Percentiles rank a stretch among this genome's conserved stretches.
phyloP scores from a whole-genome alignment of 148 eudicot species.

The Fallopia convolvulus region DNA sequence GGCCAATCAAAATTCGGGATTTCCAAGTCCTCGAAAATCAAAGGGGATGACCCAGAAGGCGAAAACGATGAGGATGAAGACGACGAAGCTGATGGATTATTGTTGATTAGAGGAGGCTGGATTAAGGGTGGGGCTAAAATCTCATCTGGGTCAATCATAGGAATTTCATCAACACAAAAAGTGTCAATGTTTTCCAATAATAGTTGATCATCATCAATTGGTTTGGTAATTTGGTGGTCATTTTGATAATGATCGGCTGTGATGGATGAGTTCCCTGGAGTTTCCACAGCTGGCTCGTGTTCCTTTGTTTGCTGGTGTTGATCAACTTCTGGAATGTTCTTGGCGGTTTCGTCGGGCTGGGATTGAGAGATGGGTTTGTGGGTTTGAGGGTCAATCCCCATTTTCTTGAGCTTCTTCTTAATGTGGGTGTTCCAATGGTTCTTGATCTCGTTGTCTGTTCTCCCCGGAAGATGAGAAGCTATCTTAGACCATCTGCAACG shows the following conservation, averaged over 20 bases:
- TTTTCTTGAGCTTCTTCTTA: conserved; percentile 77
- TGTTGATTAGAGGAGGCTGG: not conserved
- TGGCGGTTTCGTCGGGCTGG: not conserved
- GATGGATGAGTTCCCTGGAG: not conserved
- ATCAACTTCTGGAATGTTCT: not conserved
- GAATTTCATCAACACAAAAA: conserved; percentile 40
- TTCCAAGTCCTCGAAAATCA: conserved; percentile 22
- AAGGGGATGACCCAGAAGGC: conserved; percentile 6
- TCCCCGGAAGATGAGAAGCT: conserved; percentile 80
- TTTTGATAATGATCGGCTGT: not conserved
- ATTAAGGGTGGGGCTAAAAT: not conserved
- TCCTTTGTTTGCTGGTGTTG: not conserved
- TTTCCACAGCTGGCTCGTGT: not conserved
- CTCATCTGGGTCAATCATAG: not conserved
- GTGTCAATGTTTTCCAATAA: conserved; percentile 15
- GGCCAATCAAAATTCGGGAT: conserved; percentile 30
- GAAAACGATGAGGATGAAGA: conserved; percentile 9
- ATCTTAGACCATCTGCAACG: conserved; percentile 79
- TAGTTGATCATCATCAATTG: not conserved
- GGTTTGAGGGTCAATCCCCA: conserved; percentile 92
- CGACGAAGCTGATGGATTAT: not conserved
- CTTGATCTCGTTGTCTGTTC: conserved; percentile 92
- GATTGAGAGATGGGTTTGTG: conserved; percentile 45
- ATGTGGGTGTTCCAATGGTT: conserved; percentile 97
- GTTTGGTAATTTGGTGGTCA: not conserved